Evolutionary conservation across 148 eudicot species (phyloP).

Genomic region (Bassia scoparia): DNA sequence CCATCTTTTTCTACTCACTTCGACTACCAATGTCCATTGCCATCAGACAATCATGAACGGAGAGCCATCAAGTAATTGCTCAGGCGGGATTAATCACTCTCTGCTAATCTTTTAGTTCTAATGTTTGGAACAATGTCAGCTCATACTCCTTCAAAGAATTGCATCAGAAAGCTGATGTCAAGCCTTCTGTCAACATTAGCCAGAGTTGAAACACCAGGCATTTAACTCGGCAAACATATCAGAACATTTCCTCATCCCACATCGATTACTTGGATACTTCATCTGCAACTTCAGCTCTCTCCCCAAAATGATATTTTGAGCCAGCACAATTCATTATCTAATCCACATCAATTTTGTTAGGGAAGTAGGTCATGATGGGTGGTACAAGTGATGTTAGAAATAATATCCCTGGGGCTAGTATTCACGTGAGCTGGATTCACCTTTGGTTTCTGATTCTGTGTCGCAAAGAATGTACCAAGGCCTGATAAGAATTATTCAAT

Average conservation of each 20-base stretch:
- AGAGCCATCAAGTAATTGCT: slow-evolving; percentile 35
- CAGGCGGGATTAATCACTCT: slow-evolving; percentile 46
- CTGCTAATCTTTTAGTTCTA: slow-evolving; percentile 39
- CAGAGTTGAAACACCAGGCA: slow-evolving; percentile 58
- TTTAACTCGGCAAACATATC: slow-evolving; percentile 45
- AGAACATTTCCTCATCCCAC: slow-evolving; percentile 47
- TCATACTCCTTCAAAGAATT: slow-evolving; percentile 43
- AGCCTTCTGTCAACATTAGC: slow-evolving; percentile 54
- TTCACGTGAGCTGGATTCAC: slow-evolving; percentile 43
- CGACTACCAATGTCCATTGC: slow-evolving; percentile 59
- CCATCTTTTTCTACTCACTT: slow-evolving; percentile 89
- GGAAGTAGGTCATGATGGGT: slow-evolving; percentile 58
- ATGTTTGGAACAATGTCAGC: slow-evolving; percentile 46
- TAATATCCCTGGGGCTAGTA: slow-evolving; percentile 39
- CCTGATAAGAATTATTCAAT: slow-evolving; percentile 57
- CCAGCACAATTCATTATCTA: slow-evolving; percentile 47
- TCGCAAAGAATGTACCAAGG: slow-evolving; percentile 48
- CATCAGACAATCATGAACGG: slow-evolving; percentile 39
- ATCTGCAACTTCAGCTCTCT: slow-evolving; percentile 71
- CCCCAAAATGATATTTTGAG: slow-evolving; percentile 61
- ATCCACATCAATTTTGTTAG: slow-evolving; percentile 59
- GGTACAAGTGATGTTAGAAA: slow-evolving; percentile 51
- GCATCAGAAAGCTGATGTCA: slow-evolving; percentile 56
- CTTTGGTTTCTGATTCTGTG: slow-evolving; percentile 54
- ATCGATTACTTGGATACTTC: slow-evolving; percentile 88